A percentile compares a stretch with the other conserved stretches of the same genome.
phyloP scores from a whole-genome alignment of 2,329 filamentous ascomycete genomes.

The Fusarium ambrosium region DNA sequence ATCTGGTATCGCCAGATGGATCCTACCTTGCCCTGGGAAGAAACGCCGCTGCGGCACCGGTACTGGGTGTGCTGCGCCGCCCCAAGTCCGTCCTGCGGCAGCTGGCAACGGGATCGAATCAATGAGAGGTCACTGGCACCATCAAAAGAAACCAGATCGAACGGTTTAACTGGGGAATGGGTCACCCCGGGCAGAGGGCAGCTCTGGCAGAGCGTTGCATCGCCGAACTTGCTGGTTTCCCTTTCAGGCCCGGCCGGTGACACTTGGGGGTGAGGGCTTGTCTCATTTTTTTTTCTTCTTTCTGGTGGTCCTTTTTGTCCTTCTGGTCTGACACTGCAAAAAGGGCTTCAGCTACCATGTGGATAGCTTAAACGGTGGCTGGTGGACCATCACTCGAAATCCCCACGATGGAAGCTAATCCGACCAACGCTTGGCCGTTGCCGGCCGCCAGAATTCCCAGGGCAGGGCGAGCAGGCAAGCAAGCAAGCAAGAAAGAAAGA shows the following conservation, averaged over 20 bases:
- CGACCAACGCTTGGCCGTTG: conserved; percentile 9
- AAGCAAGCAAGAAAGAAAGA: conserved; percentile 9
- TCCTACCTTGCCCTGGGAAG: conserved; percentile 5
- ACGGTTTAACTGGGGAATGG: conserved; percentile 38
- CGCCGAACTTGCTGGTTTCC: conserved; percentile 30
- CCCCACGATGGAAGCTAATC: conserved; percentile 27
- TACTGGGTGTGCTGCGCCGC: conserved; percentile 11
- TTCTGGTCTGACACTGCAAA: conserved; percentile 4
- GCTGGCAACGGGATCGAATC: neutral
- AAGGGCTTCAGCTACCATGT: neutral
- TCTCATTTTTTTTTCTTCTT: conserved; percentile 14
- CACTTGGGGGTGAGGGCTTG: conserved; percentile 22
- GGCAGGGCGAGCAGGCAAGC: conserved; percentile 20
- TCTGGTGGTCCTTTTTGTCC: conserved; percentile 2
- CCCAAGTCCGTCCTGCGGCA: conserved; percentile 11
- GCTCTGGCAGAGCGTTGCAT: conserved; percentile 28
- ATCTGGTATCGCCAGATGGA: conserved; percentile 23
- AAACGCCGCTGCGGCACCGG: conserved; percentile 2
- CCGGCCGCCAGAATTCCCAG: conserved; percentile 9
- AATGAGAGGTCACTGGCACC: conserved; percentile 20
- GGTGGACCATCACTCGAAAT: conserved; percentile 20
- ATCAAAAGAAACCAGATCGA: conserved; percentile 43
- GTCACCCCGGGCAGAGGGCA: conserved; percentile 6
- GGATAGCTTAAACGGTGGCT: conserved; percentile 18
- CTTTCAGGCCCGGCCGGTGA: conserved; percentile 30